A percentile compares a stretch with the other conserved stretches of the same genome.
Conservation (phyloP, 768 basidiomycete species). For the Erythrobasidium yunnanense region DNA sequence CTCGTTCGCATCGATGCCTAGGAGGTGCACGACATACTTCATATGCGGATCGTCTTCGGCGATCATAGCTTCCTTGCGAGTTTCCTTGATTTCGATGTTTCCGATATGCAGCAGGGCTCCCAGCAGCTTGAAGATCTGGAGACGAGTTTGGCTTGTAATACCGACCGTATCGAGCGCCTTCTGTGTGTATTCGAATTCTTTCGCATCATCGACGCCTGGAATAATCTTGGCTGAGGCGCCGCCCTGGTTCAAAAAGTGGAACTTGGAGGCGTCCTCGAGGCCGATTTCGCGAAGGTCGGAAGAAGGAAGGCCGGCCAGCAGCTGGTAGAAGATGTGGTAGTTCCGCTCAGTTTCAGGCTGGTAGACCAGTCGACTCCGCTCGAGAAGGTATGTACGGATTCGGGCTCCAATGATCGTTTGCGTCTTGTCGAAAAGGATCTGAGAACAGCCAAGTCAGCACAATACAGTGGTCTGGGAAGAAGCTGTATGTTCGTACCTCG, state of each 20-base stretch:
- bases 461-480: not conserved
- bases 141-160: slow-evolving; percentile 93
- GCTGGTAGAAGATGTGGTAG: slow-evolving; percentile 99
- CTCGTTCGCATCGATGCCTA: slow-evolving; percentile 77
- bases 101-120: slow-evolving; percentile 93
- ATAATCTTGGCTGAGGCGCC: slow-evolving; percentile 79
- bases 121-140: slow-evolving; percentile 83
- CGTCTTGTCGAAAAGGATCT: slow-evolving; percentile 92
- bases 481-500: slow-evolving; percentile 55
- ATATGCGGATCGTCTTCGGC: slow-evolving; percentile 73
- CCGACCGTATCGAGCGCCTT: slow-evolving; percentile 93
- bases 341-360: slow-evolving; percentile 94
- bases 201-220: slow-evolving; percentile 82
- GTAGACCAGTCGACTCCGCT: slow-evolving; percentile 93
- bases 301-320: slow-evolving; percentile 88
- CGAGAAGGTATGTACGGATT: slow-evolving; percentile 95
- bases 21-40: slow-evolving; percentile 68
- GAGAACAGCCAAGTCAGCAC: not conserved
- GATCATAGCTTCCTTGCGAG: slow-evolving; percentile 69
- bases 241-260: slow-evolving; percentile 85
- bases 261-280: slow-evolving; percentile 76
- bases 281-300: slow-evolving; percentile 94
- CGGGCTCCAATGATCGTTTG: slow-evolving; percentile 97
- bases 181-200: slow-evolving; percentile 87
- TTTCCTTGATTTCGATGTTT: slow-evolving; percentile 78